Evolutionary conservation across 2,329 filamentous ascomycete genomes (phyloP), one percentile per base, ranked within the genome.

Genomic region (Diaporthe sp.): DNA sequence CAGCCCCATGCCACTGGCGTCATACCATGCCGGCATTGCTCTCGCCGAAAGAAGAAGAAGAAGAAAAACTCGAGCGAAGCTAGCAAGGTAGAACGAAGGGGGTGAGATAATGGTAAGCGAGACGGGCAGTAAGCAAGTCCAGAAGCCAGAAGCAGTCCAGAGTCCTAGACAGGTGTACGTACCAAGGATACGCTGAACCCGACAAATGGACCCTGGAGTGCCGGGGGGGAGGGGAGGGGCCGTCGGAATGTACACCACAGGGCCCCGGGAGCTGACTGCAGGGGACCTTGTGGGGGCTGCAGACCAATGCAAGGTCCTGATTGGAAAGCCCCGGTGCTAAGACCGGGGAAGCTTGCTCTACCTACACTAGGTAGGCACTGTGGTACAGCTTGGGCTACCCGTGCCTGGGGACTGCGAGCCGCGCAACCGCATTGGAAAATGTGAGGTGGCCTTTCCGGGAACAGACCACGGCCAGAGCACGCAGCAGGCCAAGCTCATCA

Each of bases 361-460:
- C 8, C 1, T 13, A n/a, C n/a, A n/a, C n/a, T n/a, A n/a, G n/a
- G n/a, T n/a, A n/a, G n/a, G n/a, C n/a, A n/a, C n/a, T n/a, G n/a
- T n/a, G n/a, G n/a, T n/a, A 39, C 61, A 66, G 61, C 61, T 50
- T 35, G 6, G 22, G 37, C 56, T 42, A 66, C 61, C 50, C 61
- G 61, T 66, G 61, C 61, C 3, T 50, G 42, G 61, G 61, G 37
- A 32, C 30, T 47, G 55, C 42, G n/a, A 61, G 56, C 69, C 56
- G 69, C 56, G 69, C 69, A 71, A 71, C 55, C 51, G 55, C 32
- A 58, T 25, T 27, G 32, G 22, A 63, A 58, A 50, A 61, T 63
- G 69, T 71, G n/a, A 71, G 69, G 69, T 71, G 69, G 69, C 69
- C 69, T 71, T 71, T 71, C 56, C 42, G 55, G n/a, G 42, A 27